Evolutionary conservation across 345 rosid species (phyloP).

Genomic region (Diplotaxis tenuifolia): DNA sequence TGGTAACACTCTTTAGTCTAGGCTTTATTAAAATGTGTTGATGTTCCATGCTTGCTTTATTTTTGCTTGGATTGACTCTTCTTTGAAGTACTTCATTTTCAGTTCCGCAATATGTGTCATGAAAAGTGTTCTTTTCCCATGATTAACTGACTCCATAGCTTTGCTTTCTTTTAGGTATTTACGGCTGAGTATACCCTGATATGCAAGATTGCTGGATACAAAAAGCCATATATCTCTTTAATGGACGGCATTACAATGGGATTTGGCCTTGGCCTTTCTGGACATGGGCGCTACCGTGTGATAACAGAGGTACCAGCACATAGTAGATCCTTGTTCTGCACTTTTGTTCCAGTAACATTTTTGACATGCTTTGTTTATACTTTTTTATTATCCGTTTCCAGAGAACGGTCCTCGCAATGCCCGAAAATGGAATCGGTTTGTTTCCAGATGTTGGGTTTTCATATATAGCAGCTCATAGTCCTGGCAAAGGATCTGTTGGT

Average conservation of each 20-base stretch:
- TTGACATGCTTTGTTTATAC: background rate
- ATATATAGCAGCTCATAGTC: conserved; percentile 78
- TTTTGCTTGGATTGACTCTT: too few species aligned
- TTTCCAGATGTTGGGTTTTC: conserved; percentile 98
- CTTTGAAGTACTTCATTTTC: too few species aligned
- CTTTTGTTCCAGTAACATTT: background rate
- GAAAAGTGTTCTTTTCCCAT: background rate
- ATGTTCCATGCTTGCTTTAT: too few species aligned
- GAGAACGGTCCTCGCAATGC: conserved; percentile 90
- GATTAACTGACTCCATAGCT: background rate
- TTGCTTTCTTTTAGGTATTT: conserved; percentile 56
- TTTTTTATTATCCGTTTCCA: background rate
- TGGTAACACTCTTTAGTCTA: conserved; percentile 14
- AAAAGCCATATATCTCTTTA: conserved; percentile 78
- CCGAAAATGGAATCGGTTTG: conserved; percentile 95
- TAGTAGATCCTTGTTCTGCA: background rate
- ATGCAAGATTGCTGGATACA: conserved; percentile 84
- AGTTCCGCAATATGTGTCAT: too few species aligned
- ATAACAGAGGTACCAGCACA: conserved; percentile 74
- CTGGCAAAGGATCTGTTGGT: conserved; percentile 96
- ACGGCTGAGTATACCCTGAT: conserved; percentile 79
- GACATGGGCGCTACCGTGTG: conserved; percentile 86
- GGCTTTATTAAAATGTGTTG: too few species aligned
- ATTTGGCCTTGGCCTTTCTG: conserved; percentile 89
- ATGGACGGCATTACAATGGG: conserved; percentile 99